Percentiles rank a stretch among this genome's conserved stretches.
phyloP scores from a whole-genome alignment of 23 red algal species.

The Chondrus crispus region DNA sequence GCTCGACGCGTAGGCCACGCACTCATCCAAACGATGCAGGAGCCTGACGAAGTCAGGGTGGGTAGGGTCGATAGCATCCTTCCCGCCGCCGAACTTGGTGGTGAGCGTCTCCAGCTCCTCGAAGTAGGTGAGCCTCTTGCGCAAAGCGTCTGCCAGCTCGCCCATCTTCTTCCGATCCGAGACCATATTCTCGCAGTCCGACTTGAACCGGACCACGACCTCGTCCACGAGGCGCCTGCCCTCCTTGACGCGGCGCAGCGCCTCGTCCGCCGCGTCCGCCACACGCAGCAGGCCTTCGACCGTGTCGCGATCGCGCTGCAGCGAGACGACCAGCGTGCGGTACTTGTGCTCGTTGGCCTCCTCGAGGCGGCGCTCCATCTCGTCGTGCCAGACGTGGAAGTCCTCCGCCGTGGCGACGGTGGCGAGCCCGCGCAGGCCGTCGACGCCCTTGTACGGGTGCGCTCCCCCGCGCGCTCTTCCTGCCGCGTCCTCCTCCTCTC shows the following conservation, averaged over 20 bases:
- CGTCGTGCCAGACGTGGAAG: slow-evolving; percentile 58
- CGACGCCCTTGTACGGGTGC: slow-evolving; percentile 17
- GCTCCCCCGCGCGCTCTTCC: background rate
- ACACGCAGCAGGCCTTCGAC: background rate
- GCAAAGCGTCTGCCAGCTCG: slow-evolving; percentile 72
- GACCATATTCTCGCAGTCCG: slow-evolving; percentile 66
- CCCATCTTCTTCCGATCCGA: slow-evolving; percentile 63
- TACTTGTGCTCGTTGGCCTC: slow-evolving; percentile 77
- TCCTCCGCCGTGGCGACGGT: slow-evolving; percentile 53
- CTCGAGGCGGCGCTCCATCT: slow-evolving; percentile 57
- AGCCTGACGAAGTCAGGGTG: slow-evolving; percentile 74
- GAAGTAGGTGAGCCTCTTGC: slow-evolving; percentile 82
- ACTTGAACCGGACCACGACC: slow-evolving; percentile 21
- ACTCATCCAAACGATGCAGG: slow-evolving; percentile 79
- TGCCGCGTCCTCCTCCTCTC: background rate
- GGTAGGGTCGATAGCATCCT: slow-evolving; percentile 38
- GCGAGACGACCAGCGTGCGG: slow-evolving; percentile 25
- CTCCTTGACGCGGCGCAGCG: slow-evolving; percentile 26
- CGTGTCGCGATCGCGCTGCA: slow-evolving; percentile 32
- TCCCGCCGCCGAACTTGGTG: slow-evolving; percentile 56
- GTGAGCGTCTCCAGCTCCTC: slow-evolving; percentile 81
- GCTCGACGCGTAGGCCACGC: slow-evolving; percentile 76
- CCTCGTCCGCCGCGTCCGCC: background rate
- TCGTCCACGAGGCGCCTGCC: slow-evolving; percentile 13
- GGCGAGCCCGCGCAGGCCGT: slow-evolving; percentile 44